Evolutionary conservation across 257 asterid species (phyloP).

Genomic region (Rehmannia glutinosa): DNA sequence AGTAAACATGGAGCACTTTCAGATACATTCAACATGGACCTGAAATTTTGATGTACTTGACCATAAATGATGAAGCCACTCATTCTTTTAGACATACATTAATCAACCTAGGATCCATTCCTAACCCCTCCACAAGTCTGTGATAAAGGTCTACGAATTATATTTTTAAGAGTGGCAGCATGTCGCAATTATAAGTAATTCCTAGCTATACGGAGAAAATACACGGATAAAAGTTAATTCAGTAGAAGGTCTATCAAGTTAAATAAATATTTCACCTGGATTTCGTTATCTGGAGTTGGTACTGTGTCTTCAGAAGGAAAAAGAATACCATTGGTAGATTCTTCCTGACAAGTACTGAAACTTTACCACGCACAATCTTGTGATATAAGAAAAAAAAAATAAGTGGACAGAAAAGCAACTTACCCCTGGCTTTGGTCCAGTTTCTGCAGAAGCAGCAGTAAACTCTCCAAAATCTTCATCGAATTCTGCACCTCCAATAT

Average conservation of each 20-base stretch:
- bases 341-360: slow-evolving; percentile 28
- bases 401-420: slow-evolving; percentile 9
- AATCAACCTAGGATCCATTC: neutral
- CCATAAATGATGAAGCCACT: neutral
- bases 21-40: neutral
- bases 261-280: slow-evolving; percentile 24
- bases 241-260: neutral
- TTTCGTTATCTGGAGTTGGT: slow-evolving; percentile 16
- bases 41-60: neutral
- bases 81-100: neutral
- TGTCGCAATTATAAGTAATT: neutral
- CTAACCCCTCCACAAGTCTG: neutral
- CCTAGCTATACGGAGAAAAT: neutral
- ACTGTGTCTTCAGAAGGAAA: slow-evolving; percentile 16
- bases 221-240: neutral
- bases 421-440: slow-evolving; percentile 43
- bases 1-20: neutral
- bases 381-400: neutral
- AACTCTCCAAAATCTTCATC: slow-evolving; percentile 73
- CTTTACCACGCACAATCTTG: slow-evolving; percentile 1
- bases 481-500: slow-evolving; percentile 30
- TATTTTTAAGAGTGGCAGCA: neutral
- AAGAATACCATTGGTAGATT: slow-evolving; percentile 14
- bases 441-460: slow-evolving; percentile 45
- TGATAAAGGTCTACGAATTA: neutral